Percentiles rank a stretch among this genome's conserved stretches.
Conservation (phyloP, 495 filamentous ascomycete genomes). For the Aspergillus carlsbadensis region DNA sequence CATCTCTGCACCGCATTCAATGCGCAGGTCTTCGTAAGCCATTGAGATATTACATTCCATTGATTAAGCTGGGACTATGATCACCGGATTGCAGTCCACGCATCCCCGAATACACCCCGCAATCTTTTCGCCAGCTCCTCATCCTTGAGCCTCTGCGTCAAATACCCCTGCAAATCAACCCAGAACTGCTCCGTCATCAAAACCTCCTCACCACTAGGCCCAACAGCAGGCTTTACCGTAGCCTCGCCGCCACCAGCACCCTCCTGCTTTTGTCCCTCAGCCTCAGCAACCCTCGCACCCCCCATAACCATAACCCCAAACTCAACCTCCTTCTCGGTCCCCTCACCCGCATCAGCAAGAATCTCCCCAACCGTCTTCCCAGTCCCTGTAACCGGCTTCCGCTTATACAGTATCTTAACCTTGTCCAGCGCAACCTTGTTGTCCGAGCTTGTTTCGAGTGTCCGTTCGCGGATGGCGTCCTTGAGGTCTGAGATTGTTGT, state of each 20-base stretch:
- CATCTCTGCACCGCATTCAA: neutral
- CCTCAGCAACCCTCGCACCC: constrained; percentile 39
- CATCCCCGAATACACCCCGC: constrained; percentile 62
- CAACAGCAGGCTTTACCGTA: constrained; percentile 49
- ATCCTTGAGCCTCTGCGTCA: constrained; percentile 76
- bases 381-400: constrained; percentile 71
- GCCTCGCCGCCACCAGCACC: constrained; percentile 27
- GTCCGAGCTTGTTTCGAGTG: constrained; percentile 31
- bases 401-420: constrained; percentile 77
- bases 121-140: constrained; percentile 64
- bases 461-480: constrained; percentile 51
- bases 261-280: constrained; percentile 28
- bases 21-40: neutral
- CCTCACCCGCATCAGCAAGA: constrained; percentile 43
- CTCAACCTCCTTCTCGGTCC: constrained; percentile 54
- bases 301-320: constrained; percentile 87
- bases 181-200: constrained; percentile 78
- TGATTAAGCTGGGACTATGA: neutral
- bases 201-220: constrained; percentile 55
- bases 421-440: constrained; percentile 54
- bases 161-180: constrained; percentile 77
- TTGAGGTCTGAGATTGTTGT: constrained; percentile 77
- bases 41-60: constrained; percentile 4
- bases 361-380: constrained; percentile 58
- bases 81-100: constrained; percentile 53